Base-by-base conservation (phyloP, 2,329 filamentous ascomycete genomes). In the Calonectria pseudoturangicola region DNA sequence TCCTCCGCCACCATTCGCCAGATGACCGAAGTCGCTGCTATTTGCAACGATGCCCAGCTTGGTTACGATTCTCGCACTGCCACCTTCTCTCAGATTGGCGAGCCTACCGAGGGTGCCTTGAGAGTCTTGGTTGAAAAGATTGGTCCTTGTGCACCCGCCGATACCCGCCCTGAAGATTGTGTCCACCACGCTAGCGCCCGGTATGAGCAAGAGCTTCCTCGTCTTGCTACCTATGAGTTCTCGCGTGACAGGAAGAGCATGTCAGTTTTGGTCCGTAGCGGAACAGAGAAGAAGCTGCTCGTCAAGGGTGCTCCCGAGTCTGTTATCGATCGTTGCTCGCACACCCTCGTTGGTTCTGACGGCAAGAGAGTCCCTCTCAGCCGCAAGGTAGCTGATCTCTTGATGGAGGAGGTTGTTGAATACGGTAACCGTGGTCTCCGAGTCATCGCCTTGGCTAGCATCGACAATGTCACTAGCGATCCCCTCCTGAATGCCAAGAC, bases 201-300 rank as follows among this genome's bases (percentile, higher is more conserved):
- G 85, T 98, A 98, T 83, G 96, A 98, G 86, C 89, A 92, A 77
- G 90, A 91, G 77, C 91, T 93, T 63, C 91, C 92, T 66, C 92
- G 93, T 50, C 89, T 98, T 70, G 93, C 96, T 10, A 98, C 95
- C 13, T 99, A 95, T 80, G 97, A 99, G 83, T 99, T 99, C 86
- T 98, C 97, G 1, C 93, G 97, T 79, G 97, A 99, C 85, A 92
- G 97, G 75, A 99, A 99, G 91, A 98, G 96, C 85, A 99, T 99
- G 97, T 99, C 97, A 60, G 97, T 99, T 43, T 87, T 98, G 72
- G 95, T 97, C 74, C 90, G 93, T 76, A 89, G 90, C 68, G 93
- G 90, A 69, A 88, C 89, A 63, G 85, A 92, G 66, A 92, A 97
- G 86, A 95, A 93, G 83, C 92, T 99, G 13, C 90, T 99, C 62